Evolutionary conservation across 2,329 filamentous ascomycete genomes (phyloP).

Genomic region (Fusarium avenaceum): DNA sequence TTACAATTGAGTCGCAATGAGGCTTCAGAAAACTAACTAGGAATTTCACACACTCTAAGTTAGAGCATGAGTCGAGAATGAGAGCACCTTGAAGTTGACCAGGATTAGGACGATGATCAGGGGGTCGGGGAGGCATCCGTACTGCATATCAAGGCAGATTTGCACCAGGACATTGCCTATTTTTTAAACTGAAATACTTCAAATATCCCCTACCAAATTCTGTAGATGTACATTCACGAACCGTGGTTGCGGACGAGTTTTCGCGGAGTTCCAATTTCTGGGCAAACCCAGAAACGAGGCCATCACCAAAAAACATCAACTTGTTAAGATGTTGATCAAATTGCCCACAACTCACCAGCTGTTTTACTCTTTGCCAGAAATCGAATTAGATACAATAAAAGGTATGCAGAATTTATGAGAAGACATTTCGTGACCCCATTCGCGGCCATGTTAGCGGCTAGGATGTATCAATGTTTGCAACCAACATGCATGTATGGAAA

Average conservation of each 20-base stretch:
- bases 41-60: neutral
- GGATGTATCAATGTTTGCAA: neutral
- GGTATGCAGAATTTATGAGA: neutral
- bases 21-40: neutral
- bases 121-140: neutral
- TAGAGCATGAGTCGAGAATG: neutral
- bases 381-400: neutral
- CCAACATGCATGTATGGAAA: slow-evolving; percentile 21
- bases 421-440: neutral
- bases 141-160: neutral
- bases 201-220: no score
- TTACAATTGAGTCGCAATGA: neutral
- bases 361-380: slow-evolving; percentile 3
- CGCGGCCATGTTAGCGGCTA: neutral
- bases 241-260: no score
- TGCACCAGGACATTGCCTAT: neutral
- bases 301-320: neutral
- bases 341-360: neutral
- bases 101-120: neutral
- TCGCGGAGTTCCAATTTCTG: neutral
- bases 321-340: neutral
- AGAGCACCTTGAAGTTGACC: neutral
- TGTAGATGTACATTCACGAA: neutral
- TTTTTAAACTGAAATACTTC: neutral
- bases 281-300: neutral